phyloP scores from a whole-genome alignment of 1,284 basidiomycete species.

The Pascua guehoae region DNA sequence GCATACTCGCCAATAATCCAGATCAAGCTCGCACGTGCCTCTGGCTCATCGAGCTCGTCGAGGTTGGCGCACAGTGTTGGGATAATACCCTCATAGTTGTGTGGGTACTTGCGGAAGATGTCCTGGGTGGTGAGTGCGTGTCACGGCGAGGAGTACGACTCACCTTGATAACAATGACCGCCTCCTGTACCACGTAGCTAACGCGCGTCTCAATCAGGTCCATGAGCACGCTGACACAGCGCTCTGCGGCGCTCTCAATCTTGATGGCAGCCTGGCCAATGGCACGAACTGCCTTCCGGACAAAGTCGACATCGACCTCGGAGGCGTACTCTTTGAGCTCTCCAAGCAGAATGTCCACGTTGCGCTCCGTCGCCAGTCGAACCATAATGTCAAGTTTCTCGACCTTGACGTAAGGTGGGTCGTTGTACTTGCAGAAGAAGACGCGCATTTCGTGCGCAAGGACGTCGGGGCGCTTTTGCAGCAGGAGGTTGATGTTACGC shows the following conservation, averaged over 20 bases:
- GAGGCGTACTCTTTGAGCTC: conserved; percentile 98
- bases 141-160: conserved; percentile 1
- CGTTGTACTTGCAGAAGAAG: conserved; percentile 99
- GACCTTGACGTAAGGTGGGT: conserved; percentile 97
- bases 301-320: conserved; percentile 97
- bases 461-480: conserved; percentile 87
- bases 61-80: conserved; percentile 87
- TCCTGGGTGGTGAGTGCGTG: conserved; percentile 52
- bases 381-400: conserved; percentile 99
- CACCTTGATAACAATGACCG: conserved; percentile 87
- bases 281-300: conserved; percentile 92
- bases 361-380: conserved; percentile 82
- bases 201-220: conserved; percentile 89
- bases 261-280: conserved; percentile 97
- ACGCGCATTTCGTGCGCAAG: conserved; percentile 96
- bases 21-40: conserved; percentile 93
- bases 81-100: conserved; percentile 93
- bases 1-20: conserved; percentile 99
- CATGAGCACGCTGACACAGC: conserved; percentile 83
- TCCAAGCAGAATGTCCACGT: conserved; percentile 83
- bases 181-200: conserved; percentile 95
- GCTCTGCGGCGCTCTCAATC: conserved; percentile 82
- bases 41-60: conserved; percentile 88
- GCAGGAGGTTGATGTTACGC: conserved; percentile 92
- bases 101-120: conserved; percentile 95